Percentiles rank a stretch among this genome's conserved stretches.
Conservation (phyloP, 805 yeast genomes). For the Lachancea waltii region DNA sequence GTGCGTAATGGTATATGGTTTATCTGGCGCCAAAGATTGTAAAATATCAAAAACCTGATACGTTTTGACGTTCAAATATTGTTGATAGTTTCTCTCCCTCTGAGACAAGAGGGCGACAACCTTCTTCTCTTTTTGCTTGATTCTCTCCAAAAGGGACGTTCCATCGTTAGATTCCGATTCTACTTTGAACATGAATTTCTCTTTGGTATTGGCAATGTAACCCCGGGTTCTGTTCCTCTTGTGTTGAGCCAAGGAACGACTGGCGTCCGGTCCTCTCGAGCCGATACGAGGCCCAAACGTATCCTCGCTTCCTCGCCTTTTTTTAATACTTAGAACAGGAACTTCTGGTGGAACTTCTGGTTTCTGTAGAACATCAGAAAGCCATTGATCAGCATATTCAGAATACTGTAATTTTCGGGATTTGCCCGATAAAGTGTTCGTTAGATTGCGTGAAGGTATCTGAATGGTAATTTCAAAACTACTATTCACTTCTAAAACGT, state of each 20-base stretch:
- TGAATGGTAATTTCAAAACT: constrained; percentile 20
- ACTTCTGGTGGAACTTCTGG: constrained; percentile 18
- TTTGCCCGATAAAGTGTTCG: constrained; percentile 19
- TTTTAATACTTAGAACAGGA: constrained; percentile 18
- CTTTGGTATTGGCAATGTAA: constrained; percentile 19
- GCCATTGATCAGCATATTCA: constrained; percentile 24
- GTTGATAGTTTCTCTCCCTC: constrained; percentile 23
- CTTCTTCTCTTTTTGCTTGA: constrained; percentile 25
- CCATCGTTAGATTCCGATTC: constrained; percentile 15
- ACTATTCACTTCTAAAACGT: constrained; percentile 19
- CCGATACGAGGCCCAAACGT: constrained; percentile 1
- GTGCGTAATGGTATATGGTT: constrained; percentile 28
- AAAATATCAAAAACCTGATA: constrained; percentile 26
- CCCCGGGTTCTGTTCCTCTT: constrained; percentile 5
- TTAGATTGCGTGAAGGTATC: constrained; percentile 17
- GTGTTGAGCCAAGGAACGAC: background rate
- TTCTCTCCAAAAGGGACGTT: constrained; percentile 23
- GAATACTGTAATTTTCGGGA: constrained; percentile 26
- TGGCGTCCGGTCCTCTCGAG: background rate
- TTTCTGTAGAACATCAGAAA: background rate
- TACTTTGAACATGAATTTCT: constrained; percentile 12
- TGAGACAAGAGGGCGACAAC: constrained; percentile 24
- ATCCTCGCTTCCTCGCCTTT: constrained; percentile 21
- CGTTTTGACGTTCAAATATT: constrained; percentile 27
- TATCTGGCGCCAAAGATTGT: constrained; percentile 16